These are phyloP conservation scores for Kodamaea nitidulidarum DNA, from an alignment of 805 yeast species.

Conservation along the genomic window DNA sequence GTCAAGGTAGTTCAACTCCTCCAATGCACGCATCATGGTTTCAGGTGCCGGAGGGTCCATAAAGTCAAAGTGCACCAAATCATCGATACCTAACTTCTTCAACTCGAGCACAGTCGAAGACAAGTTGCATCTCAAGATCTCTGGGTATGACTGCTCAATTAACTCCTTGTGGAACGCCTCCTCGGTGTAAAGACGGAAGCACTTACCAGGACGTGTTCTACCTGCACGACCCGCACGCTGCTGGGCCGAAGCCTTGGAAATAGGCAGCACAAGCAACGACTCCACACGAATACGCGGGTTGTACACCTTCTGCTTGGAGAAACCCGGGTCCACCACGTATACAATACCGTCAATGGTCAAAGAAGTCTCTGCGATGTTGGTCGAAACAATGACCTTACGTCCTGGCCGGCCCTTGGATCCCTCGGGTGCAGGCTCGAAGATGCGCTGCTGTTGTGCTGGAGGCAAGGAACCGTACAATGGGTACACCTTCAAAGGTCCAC, in stretches of 20 bases:
- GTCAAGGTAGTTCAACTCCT: conserved; percentile 84
- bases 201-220: conserved; percentile 97
- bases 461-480: conserved; percentile 96
- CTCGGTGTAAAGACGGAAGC: conserved; percentile 93
- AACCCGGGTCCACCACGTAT: conserved; percentile 96
- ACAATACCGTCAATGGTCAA: conserved; percentile 97
- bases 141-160: conserved; percentile 94
- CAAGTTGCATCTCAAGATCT: conserved; percentile 84
- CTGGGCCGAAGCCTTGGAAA: conserved; percentile 95
- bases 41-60: conserved; percentile 99
- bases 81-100: conserved; percentile 92
- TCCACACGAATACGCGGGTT: conserved; percentile 96
- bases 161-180: conserved; percentile 93
- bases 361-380: conserved; percentile 97
- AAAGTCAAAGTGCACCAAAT: conserved; percentile 94
- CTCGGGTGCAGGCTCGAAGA: conserved; percentile 85
- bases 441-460: conserved; percentile 90
- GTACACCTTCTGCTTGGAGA: conserved; percentile 92
- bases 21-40: conserved; percentile 98
- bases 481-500: conserved; percentile 86
- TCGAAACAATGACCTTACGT: conserved; percentile 84
- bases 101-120: conserved; percentile 89
- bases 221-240: conserved; percentile 99
- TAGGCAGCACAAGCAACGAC: conserved; percentile 89
- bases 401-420: conserved; percentile 89